Base-by-base conservation (phyloP, 306 rosid genomes). In the Ziziphus jujuba region DNA sequence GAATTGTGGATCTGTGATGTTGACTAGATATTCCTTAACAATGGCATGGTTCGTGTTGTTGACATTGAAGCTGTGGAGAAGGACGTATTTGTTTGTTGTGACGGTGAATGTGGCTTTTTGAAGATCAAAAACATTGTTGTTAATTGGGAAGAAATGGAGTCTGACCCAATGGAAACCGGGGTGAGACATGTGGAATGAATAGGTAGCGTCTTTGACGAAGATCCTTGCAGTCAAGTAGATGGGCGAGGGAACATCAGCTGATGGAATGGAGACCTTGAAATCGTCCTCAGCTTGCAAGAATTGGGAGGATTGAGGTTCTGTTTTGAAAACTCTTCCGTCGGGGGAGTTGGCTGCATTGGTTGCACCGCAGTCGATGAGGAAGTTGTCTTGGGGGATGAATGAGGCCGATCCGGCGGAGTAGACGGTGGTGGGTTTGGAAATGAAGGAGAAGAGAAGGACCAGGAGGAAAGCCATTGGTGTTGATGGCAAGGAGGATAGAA, bases 361-460 rank as follows among this genome's bases (percentile, higher is more conserved):
- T 4, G 97, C 72, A 20, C 99, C 99, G 69, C 96, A 90, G 17
- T 82, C 89, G 61, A 93, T 84, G 61, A 90, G 96, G 72, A 84
- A 78, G 59, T 77, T 80, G 36, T 93, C 97, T 61, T 80, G 82
- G 0, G 97, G 97, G 6, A 65, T n/a, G 63, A 83, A 90, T 25
- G 81, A 7, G 19, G 77, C 17, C 0, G 81, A 5, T 2, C 77
- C 17, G 63, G 47, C 75, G 0, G 72, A 44, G 5, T 72, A 44
- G 3, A 8, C 72, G 0, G 44, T 10, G 59, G 35, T 35, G 0
- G 76, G 70, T 67, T 23, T 6, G 45, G 40, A 72, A 23, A 79
- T 34, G 1, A 81, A 52, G 51, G 80, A 66, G 17, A 56, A 72
- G 54, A 91, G 33, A 56, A 74, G 33, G 70, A 78, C 80, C 90